phyloP scores from a whole-genome alignment of 306 rosid species.

The Acacia acuminata region DNA sequence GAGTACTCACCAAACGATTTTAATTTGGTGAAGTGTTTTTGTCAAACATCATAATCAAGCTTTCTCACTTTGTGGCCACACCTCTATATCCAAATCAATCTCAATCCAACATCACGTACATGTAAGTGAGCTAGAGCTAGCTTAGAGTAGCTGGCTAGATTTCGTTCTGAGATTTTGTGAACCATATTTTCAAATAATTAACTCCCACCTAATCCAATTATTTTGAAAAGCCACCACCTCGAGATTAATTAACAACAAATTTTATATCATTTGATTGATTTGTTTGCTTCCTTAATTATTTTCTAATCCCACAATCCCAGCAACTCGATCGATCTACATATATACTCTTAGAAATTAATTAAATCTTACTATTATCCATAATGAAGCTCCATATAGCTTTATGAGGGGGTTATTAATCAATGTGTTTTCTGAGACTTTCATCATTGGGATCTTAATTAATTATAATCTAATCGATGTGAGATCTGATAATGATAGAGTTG shows the following conservation, averaged over 20 bases:
- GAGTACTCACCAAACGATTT: background rate
- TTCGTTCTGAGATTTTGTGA: background rate
- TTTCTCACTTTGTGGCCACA: background rate
- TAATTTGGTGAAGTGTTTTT: background rate
- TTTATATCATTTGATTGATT: background rate
- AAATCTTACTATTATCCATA: no score
- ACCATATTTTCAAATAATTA: background rate
- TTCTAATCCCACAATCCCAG: background rate
- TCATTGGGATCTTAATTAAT: background rate
- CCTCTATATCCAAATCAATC: background rate
- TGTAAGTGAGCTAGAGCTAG: background rate
- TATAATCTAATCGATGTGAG: background rate
- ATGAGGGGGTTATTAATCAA: background rate
- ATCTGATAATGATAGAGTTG: background rate
- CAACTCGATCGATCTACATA: background rate
- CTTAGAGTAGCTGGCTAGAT: background rate
- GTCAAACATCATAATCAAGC: background rate
- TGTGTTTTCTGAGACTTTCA: background rate
- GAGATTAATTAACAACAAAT: background rate
- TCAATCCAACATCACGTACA: background rate
- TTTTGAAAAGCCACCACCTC: background rate
- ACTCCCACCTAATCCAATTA: background rate
- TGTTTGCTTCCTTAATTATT: background rate
- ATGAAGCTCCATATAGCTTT: background rate
- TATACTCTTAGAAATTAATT: no score